These are phyloP conservation scores for Circinella minor DNA, from an alignment of 371 early-diverging fungal species.

Conservation along the genomic window DNA sequence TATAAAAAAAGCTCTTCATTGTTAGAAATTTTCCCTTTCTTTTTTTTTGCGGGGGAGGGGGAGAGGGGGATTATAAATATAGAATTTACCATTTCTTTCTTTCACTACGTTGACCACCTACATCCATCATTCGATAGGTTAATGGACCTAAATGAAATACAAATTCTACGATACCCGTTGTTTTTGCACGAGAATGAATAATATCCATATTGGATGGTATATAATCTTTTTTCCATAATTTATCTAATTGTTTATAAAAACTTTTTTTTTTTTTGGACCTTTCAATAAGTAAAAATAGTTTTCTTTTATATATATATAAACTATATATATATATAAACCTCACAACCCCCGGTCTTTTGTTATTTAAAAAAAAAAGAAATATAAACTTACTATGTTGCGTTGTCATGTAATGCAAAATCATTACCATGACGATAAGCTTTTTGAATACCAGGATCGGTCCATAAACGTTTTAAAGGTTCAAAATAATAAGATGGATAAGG, in stretches of 20 bases:
- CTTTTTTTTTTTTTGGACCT: no score
- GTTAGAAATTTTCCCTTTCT: neutral
- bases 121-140: conserved; percentile 90
- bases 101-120: conserved; percentile 92
- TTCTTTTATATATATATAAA: no score
- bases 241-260: conserved; percentile 86
- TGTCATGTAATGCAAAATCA: conserved; percentile 87
- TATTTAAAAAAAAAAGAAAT: no score
- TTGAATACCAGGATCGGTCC: conserved; percentile 79
- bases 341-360: no score
- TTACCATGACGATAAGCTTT: conserved; percentile 70
- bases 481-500: conserved; percentile 70
- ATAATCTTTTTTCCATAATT: conserved; percentile 73
- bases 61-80: neutral
- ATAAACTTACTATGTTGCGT: conserved; percentile 68
- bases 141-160: conserved; percentile 81
- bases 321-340: neutral
- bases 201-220: conserved; percentile 87
- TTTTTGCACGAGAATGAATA: conserved; percentile 80
- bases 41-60: no score
- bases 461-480: conserved; percentile 76
- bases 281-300: neutral
- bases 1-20: neutral
- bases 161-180: conserved; percentile 88
- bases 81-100: conserved; percentile 82